Evolutionary conservation across 208 protist genomes (phyloP).

Genomic region (Zelonia costaricensis): DNA sequence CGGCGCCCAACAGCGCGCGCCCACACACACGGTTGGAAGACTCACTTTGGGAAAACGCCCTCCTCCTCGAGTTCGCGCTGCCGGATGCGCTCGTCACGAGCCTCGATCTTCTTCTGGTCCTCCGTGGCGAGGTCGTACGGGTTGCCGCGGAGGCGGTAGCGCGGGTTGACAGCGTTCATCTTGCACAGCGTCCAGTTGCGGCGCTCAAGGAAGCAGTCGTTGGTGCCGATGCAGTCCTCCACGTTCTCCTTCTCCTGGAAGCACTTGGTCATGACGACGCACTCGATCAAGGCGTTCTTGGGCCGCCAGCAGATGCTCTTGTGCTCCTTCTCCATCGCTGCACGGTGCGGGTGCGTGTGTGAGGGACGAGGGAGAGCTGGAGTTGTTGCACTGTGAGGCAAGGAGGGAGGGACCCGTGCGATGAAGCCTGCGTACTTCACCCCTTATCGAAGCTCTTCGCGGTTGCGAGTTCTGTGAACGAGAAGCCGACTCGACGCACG

Average conservation of each 20-base stretch:
- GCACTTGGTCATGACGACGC: conserved; percentile 83
- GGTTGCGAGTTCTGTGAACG: no score
- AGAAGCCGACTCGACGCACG: no score
- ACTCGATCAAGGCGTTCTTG: conserved; percentile 88
- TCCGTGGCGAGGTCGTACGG: conserved; percentile 88
- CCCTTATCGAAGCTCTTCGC: no score
- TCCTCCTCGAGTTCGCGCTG: conserved; percentile 84
- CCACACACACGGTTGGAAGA: not conserved
- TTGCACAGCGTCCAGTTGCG: conserved; percentile 90
- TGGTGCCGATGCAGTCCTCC: conserved; percentile 77
- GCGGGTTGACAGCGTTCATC: conserved; percentile 87
- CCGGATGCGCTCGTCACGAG: conserved; percentile 77
- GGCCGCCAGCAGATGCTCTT: conserved; percentile 89
- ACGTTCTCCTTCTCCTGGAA: conserved; percentile 82
- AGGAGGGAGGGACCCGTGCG: no score
- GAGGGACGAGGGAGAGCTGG: not conserved
- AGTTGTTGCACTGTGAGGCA: no score
- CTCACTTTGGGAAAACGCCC: conserved; percentile 62
- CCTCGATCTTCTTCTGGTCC: conserved; percentile 89
- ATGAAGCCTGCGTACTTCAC: no score
- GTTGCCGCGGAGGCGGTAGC: conserved; percentile 85
- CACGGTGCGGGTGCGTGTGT: not conserved
- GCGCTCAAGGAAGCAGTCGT: conserved; percentile 84
- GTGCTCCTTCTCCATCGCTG: conserved; percentile 70
- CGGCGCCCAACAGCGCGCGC: no score